A percentile compares a stretch with the other conserved stretches of the same genome.
phyloP scores from a whole-genome alignment of 2,329 filamentous ascomycete genomes.

The Teratosphaeria epicoccoides region DNA sequence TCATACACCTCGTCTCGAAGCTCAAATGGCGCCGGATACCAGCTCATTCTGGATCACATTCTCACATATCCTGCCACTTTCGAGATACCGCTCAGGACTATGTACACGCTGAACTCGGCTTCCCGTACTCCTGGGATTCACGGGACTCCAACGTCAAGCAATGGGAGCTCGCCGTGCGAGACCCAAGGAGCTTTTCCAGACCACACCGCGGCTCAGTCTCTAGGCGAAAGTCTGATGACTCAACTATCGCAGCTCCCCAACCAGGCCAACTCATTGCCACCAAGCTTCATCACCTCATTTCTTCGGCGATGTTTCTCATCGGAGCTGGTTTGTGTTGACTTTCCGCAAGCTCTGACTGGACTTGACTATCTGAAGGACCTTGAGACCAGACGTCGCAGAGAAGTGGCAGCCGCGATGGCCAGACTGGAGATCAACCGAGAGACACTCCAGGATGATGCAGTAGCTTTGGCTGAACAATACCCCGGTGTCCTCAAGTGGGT shows the following conservation, averaged over 20 bases:
- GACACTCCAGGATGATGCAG: slow-evolving; percentile 36
- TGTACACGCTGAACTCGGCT: slow-evolving; percentile 56
- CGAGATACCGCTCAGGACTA: slow-evolving; percentile 56
- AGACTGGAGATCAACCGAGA: slow-evolving; percentile 43
- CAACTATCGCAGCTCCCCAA: slow-evolving; percentile 49
- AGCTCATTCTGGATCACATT: slow-evolving; percentile 47
- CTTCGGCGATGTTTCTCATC: slow-evolving; percentile 48
- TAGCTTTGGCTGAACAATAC: slow-evolving; percentile 40
- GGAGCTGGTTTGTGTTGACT: slow-evolving; percentile 49
- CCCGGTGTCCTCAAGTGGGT: slow-evolving; percentile 49
- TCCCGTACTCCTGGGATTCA: slow-evolving; percentile 31
- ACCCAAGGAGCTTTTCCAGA: slow-evolving; percentile 22
- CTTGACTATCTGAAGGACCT: slow-evolving; percentile 57
- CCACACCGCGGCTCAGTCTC: slow-evolving; percentile 30
- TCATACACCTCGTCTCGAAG: slow-evolving; percentile 17
- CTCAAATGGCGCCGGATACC: slow-evolving; percentile 34
- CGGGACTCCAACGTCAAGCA: slow-evolving; percentile 23
- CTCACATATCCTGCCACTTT: slow-evolving; percentile 52
- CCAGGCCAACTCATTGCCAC: slow-evolving; percentile 52
- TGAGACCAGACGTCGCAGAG: slow-evolving; percentile 48
- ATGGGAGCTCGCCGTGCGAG: slow-evolving; percentile 28
- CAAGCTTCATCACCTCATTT: slow-evolving; percentile 52
- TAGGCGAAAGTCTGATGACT: slow-evolving; percentile 41
- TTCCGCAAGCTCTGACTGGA: slow-evolving; percentile 53
- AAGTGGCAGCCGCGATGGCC: slow-evolving; percentile 44